Evolutionary conservation across 108 stramenopile species (phyloP).

Genomic region (Cyclostephanos tholiformis): DNA sequence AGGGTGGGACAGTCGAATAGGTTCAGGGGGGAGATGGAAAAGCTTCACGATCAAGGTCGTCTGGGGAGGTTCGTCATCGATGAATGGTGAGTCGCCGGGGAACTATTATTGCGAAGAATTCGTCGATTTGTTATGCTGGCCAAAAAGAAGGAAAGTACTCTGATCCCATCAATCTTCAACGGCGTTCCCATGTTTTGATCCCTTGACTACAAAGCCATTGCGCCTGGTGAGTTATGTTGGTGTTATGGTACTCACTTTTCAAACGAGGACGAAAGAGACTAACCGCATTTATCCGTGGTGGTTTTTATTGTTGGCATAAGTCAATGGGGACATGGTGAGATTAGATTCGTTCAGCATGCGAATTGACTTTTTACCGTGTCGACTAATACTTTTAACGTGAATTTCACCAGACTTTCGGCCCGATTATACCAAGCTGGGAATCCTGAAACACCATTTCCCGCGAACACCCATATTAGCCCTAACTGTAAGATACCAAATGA

Average conservation of each 20-base stretch:
- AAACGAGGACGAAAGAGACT: neutral
- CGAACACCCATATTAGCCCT: conserved; percentile 75
- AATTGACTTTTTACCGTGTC: neutral
- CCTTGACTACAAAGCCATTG: neutral
- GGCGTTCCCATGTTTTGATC: neutral
- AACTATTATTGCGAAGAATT: neutral
- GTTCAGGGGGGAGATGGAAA: conserved; percentile 71
- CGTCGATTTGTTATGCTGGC: neutral
- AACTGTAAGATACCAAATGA: conserved; percentile 34
- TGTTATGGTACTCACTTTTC: neutral
- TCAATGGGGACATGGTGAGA: conserved; percentile 74
- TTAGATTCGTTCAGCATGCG: neutral
- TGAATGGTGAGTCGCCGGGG: conserved; percentile 52
- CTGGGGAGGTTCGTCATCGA: conserved; percentile 94
- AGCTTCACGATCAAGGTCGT: conserved; percentile 55
- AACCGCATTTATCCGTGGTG: neutral
- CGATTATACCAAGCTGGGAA: conserved; percentile 91
- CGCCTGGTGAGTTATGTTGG: conserved; percentile 8
- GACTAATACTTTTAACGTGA: neutral
- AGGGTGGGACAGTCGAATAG: conserved; percentile 62
- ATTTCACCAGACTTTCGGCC: conserved; percentile 82
- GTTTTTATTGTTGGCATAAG: conserved; percentile 11
- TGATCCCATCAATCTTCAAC: conserved; percentile 57
- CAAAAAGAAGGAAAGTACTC: conserved; percentile 39
- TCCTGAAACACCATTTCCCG: conserved; percentile 83